Conservation (phyloP, 768 basidiomycete genomes). For the Tricholoma furcatifolium region DNA sequence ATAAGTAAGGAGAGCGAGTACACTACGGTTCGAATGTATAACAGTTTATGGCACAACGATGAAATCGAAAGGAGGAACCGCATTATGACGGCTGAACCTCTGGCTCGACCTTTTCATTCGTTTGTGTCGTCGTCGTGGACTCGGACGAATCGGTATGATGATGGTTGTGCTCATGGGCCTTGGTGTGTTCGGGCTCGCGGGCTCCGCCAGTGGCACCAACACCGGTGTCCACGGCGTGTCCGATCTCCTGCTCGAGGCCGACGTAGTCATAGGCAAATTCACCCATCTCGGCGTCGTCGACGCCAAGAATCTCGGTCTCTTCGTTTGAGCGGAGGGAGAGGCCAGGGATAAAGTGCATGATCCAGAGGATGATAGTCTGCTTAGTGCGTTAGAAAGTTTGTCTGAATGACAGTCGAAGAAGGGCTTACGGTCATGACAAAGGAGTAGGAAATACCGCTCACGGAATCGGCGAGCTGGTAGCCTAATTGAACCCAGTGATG, state of each 20-base stretch:
- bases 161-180: not conserved
- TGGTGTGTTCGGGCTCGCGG: conserved; percentile 29
- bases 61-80: no score
- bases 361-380: conserved; percentile 79
- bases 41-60: no score
- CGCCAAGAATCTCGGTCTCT: conserved; percentile 74
- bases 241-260: conserved; percentile 62
- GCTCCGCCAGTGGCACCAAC: conserved; percentile 21
- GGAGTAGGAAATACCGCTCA: conserved; percentile 63
- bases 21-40: no score
- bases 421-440: conserved; percentile 71
- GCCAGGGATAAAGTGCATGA: conserved; percentile 86
- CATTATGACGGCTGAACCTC: no score
- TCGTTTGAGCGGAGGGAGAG: conserved; percentile 67
- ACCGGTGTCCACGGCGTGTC: conserved; percentile 28
- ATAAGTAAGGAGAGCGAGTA: no score
- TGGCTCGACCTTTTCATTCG: no score
- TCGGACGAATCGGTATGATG: no score
- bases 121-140: no score
- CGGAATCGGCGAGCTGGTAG: conserved; percentile 79
- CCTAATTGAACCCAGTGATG: conserved; percentile 81
- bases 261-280: conserved; percentile 91
- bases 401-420: not conserved
- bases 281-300: conserved; percentile 89
- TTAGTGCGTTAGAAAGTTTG: not conserved